Base-by-base conservation (phyloP, 106 monocot genomes). In the Narthecium ossifragum region DNA sequence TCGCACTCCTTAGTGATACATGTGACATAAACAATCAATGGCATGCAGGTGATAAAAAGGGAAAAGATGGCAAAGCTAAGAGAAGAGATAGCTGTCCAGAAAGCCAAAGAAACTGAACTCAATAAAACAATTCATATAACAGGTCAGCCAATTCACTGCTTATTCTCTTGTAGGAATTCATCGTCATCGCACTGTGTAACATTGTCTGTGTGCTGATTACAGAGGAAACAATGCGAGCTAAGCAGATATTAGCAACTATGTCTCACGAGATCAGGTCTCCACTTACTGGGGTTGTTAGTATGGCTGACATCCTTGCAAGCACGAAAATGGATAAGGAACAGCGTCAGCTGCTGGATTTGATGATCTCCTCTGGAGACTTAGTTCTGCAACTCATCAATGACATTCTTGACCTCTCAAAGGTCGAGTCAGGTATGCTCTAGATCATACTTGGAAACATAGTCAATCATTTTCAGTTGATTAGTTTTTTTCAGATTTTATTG, bases 151-250 rank as follows among this genome's bases (percentile, higher is more conserved):
- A 28, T 1, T n/a, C 25, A 55, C 12, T 26, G 11, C 20, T 26
- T 52, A 52, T 51, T 22, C 5, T 20, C 21, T 51, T 25, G 26
- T 4, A 26, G 31, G 1, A 2, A 15, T 55, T 20, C 53, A 15
- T 30, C n/a, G n/a, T 31, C 14, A 31, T n/a, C 0, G 27, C 29
- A n/a, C 27, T 11, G 9, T 26, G 17, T 10, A 11, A 1, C 30
- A 2, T 24, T 31, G 20, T 32, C 21, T 51, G 8, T 25, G 20
- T 30, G 21, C 3, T 50, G 55, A 43, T 60, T 73, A 17, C 50
- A 88, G 87, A 88, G 75, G 82, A 88, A 73, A 88, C 82, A 11
- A 88, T 88, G 87, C 71, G 82, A 8, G 87, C 87, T n/a, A 88
- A 88, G 55, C 87, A 88, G 67, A 83, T 88, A 79, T 67, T 88